Evolutionary conservation across 768 basidiomycete genomes (phyloP).

Genomic region (Rubroboletus pulcherrimus): DNA sequence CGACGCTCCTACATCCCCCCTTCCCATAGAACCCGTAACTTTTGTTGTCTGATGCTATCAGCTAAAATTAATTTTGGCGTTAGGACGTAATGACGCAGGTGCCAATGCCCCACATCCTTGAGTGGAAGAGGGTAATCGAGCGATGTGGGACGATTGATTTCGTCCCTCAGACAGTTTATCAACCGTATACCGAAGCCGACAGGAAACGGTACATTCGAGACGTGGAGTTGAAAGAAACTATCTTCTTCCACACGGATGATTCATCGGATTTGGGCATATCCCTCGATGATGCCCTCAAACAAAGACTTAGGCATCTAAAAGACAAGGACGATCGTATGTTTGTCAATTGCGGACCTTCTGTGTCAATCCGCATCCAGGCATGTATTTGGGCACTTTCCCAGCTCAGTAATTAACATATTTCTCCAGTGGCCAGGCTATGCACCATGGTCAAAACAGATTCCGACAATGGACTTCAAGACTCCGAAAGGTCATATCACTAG

Average conservation of each 20-base stretch:
- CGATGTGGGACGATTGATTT: slow-evolving; percentile 41
- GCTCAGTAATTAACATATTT: background rate
- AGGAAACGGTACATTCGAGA: slow-evolving; percentile 74
- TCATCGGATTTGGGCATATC: slow-evolving; percentile 59
- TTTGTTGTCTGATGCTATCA: background rate
- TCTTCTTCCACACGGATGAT: slow-evolving; percentile 55
- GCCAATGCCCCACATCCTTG: slow-evolving; percentile 24
- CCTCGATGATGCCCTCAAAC: slow-evolving; percentile 60
- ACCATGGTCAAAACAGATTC: slow-evolving; percentile 77
- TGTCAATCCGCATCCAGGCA: slow-evolving; percentile 76
- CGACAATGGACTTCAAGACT: slow-evolving; percentile 75
- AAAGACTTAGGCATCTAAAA: slow-evolving; percentile 50
- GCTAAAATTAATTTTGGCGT: background rate
- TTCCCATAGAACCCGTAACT: slow-evolving; percentile 12
- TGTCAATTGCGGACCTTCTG: slow-evolving; percentile 68
- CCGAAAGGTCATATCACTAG: slow-evolving; percentile 76
- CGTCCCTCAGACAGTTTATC: slow-evolving; percentile 69
- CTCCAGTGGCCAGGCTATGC: slow-evolving; percentile 76
- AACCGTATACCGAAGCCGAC: slow-evolving; percentile 75
- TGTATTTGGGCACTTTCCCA: slow-evolving; percentile 15
- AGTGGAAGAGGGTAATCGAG: slow-evolving; percentile 23
- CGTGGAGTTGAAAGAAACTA: slow-evolving; percentile 57
- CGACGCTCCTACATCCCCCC: background rate
- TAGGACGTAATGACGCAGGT: slow-evolving; percentile 22
- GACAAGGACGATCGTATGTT: slow-evolving; percentile 67